Conservation (phyloP, 1,284 basidiomycete genomes). For the Mrakiaceae sp. region DNA sequence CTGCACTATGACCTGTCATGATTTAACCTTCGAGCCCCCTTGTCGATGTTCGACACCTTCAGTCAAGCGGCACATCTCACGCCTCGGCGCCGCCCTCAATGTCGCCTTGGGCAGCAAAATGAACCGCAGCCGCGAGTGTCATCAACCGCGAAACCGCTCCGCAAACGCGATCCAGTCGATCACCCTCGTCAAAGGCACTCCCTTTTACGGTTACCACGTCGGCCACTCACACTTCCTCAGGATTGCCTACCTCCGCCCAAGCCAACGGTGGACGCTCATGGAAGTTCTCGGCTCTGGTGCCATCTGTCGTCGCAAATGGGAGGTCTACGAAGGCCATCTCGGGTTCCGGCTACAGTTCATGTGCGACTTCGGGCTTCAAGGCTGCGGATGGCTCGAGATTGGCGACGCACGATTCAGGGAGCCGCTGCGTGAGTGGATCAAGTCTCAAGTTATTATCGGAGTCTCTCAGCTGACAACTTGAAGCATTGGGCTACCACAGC, state of each 20-base stretch:
- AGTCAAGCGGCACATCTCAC: constrained; percentile 60
- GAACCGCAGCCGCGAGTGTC: not conserved
- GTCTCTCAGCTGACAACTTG: not conserved
- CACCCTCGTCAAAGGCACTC: constrained; percentile 81
- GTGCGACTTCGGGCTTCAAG: constrained; percentile 90
- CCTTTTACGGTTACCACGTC: constrained; percentile 90
- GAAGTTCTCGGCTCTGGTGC: constrained; percentile 68
- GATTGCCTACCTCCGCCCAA: constrained; percentile 64
- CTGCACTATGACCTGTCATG: no score
- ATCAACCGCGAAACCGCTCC: not conserved
- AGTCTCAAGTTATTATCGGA: not conserved
- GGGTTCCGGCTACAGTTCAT: constrained; percentile 84
- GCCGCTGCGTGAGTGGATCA: constrained; percentile 33
- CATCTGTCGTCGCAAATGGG: constrained; percentile 55
- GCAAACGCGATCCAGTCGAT: constrained; percentile 44
- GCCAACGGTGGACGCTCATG: constrained; percentile 52
- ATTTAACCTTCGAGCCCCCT: no score
- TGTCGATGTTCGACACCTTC: not conserved
- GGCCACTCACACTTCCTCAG: constrained; percentile 83
- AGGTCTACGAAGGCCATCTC: constrained; percentile 81
- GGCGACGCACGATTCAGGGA: constrained; percentile 41
- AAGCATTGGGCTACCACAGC: constrained; percentile 17
- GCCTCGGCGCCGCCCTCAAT: constrained; percentile 59
- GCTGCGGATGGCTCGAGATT: constrained; percentile 77
- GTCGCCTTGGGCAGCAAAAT: constrained; percentile 46